Percentiles rank a stretch among this genome's conserved stretches.
These are phyloP conservation scores for Tuber aestivum DNA, from an alignment of 495 filamentous ascomycete genomes.

Conservation along the genomic window DNA sequence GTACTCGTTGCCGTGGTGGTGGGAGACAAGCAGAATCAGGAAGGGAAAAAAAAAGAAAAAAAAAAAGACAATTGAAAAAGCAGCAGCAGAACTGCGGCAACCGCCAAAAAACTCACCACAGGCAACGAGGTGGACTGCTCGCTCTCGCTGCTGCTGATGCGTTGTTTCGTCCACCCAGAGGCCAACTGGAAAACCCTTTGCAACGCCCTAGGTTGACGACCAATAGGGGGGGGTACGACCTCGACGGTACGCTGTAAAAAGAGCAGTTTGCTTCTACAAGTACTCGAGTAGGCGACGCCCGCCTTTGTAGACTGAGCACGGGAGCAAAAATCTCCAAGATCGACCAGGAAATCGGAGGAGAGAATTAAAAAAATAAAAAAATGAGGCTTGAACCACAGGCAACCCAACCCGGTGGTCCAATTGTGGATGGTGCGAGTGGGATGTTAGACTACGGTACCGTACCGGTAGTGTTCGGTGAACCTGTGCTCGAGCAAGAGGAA, in stretches of 20 bases:
- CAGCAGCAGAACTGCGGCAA: slow-evolving; percentile 4
- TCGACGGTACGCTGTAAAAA: not conserved
- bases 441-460: not conserved
- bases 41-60: not conserved
- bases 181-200: slow-evolving; percentile 25
- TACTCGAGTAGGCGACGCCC: not conserved
- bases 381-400: not conserved
- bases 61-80: slow-evolving; percentile 14
- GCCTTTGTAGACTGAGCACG: slow-evolving; percentile 8
- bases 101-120: slow-evolving; percentile 2
- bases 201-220: slow-evolving; percentile 7
- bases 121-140: slow-evolving; percentile 16
- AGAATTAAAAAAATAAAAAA: not conserved
- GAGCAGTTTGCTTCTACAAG: slow-evolving; percentile 24
- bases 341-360: not conserved
- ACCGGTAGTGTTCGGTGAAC: not conserved
- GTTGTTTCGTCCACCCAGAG: slow-evolving; percentile 34
- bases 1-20: not conserved
- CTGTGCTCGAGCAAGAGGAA: not conserved
- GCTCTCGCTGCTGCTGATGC: slow-evolving; percentile 22
- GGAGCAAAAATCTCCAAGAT: slow-evolving; percentile 1
- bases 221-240: slow-evolving; percentile 24
- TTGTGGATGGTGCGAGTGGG: not conserved
- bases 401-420: not conserved
- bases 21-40: not conserved